Conservation (phyloP, 176 grass and related monocot genomes). For the Juncus inflexus region DNA sequence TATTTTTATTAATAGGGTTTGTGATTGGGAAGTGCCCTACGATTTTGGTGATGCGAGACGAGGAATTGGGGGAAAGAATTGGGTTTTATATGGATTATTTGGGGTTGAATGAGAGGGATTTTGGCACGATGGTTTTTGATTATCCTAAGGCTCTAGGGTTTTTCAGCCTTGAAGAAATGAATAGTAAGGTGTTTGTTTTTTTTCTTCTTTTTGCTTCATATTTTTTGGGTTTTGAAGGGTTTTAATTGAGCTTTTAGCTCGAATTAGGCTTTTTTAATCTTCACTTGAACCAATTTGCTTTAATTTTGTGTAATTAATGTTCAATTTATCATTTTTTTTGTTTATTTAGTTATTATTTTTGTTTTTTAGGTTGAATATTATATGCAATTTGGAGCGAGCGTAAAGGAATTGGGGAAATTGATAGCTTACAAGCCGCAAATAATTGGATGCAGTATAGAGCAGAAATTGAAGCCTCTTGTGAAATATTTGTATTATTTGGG, state of each 20-base stretch:
- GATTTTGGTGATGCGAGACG: conserved; percentile 47
- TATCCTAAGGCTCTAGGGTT: conserved; percentile 82
- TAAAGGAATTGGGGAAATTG: conserved; percentile 57
- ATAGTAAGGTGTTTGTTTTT: conserved; percentile 81
- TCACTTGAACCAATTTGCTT: too few relatives aligned
- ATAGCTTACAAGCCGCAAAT: conserved; percentile 87
- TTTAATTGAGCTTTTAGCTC: neutral
- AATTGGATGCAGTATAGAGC: conserved; percentile 90
- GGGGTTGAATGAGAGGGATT: conserved; percentile 80
- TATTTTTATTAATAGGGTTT: conserved; percentile 38
- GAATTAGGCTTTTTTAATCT: too few relatives aligned
- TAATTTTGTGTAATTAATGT: too few relatives aligned
- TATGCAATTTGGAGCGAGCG: conserved; percentile 66
- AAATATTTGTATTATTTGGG: conserved; percentile 82
- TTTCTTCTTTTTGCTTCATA: conserved; percentile 26
- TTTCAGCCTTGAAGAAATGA: conserved; percentile 86
- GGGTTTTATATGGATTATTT: conserved; percentile 65
- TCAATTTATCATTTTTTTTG: neutral
- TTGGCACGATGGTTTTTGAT: conserved; percentile 91
- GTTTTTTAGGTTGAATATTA: conserved; percentile 66
- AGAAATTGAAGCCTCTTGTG: conserved; percentile 91
- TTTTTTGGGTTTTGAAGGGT: neutral
- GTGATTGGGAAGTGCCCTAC: conserved; percentile 66
- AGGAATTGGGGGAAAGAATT: conserved; percentile 56
- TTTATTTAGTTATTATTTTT: conserved; percentile 12